phyloP scores from a whole-genome alignment of 164 flowering plant genomes.

The Amborella trichopoda region DNA sequence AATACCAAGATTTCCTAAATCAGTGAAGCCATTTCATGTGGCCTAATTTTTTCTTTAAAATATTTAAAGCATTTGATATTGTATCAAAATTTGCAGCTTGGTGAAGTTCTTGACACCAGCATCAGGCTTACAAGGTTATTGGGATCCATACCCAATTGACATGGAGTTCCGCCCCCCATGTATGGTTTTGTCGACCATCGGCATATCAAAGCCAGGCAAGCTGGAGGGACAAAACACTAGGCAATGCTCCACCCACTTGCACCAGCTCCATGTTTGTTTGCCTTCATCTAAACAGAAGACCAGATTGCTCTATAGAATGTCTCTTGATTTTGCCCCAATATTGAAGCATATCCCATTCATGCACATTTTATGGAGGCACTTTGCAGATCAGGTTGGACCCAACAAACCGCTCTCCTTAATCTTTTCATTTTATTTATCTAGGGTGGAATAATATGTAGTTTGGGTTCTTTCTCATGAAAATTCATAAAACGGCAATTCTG shows the following conservation, averaged over 20 bases:
- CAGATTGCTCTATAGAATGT: constrained; percentile 85
- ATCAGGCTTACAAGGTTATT: constrained; percentile 86
- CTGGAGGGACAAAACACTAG: constrained; percentile 70
- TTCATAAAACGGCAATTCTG: too few species aligned
- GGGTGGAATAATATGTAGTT: too few species aligned
- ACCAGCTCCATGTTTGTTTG: constrained; percentile 88
- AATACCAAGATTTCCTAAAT: neutral
- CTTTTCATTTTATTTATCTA: too few species aligned
- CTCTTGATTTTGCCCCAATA: constrained; percentile 88
- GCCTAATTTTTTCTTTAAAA: neutral
- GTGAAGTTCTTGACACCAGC: constrained; percentile 88
- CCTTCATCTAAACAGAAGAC: constrained; percentile 74
- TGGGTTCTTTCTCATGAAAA: too few species aligned
- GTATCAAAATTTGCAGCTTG: constrained; percentile 35
- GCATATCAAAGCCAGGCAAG: constrained; percentile 88
- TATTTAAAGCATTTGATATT: neutral
- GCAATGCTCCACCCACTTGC: constrained; percentile 83
- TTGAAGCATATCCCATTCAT: constrained; percentile 78
- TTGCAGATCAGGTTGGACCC: constrained; percentile 82
- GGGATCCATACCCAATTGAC: constrained; percentile 96
- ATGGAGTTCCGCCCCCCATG: constrained; percentile 94
- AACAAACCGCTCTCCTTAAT: too few species aligned
- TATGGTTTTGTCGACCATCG: constrained; percentile 89
- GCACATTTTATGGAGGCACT: constrained; percentile 76
- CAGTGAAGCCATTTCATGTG: neutral